Evolutionary conservation across 371 early-diverging fungal genomes (phyloP), one percentile per base, ranked within the genome.

Genomic region (Gilbertella persicaria): DNA sequence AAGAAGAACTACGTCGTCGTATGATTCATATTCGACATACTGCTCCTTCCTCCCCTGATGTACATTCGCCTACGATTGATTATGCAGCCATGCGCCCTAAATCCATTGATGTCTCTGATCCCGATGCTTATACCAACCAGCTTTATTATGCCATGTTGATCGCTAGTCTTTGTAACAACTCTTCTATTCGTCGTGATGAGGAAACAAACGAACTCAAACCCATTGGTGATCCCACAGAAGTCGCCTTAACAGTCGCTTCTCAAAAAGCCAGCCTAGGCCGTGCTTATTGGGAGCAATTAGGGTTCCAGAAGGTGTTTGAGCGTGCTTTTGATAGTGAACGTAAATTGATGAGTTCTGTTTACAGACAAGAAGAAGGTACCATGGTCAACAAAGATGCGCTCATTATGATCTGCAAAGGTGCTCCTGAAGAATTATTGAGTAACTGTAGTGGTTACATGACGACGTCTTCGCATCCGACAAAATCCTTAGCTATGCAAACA

Each of bases 281-380:
- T 50, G 57, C 40, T 9, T 71, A 53, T 36, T 77, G 71, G 67
- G 42, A 66, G 1, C 43, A 21, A 12, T 29, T 52, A 4, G 67
- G 60, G 0, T 71, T 75, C 51, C 53, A 62, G 16, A 81, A 71
- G 28, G 16, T 75, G 3, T 77, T 60, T 58, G 82, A 82, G 29
- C 72, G 72, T 37, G 83, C 91, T 0, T 91, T 91, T 60, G 89
- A 89, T 67, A 87, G 89, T 60, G 95, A 93, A 47, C 82, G 94
- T 36, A 96, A 95, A 69, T 75, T 92, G 41, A 96, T 96, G 96
- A 89, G 89, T 62, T 84, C 87, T 10, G 73, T 90, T 0, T 88
- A 79, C 64, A 68, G 63, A 21, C 40, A 42, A 28, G 36, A 21
- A 7, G 42, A 58, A 12, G 30, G 63, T 19, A 23, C 40, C 0